Evolutionary conservation across 768 basidiomycete genomes (phyloP).

Genomic region (Coprinopsis sp.): DNA sequence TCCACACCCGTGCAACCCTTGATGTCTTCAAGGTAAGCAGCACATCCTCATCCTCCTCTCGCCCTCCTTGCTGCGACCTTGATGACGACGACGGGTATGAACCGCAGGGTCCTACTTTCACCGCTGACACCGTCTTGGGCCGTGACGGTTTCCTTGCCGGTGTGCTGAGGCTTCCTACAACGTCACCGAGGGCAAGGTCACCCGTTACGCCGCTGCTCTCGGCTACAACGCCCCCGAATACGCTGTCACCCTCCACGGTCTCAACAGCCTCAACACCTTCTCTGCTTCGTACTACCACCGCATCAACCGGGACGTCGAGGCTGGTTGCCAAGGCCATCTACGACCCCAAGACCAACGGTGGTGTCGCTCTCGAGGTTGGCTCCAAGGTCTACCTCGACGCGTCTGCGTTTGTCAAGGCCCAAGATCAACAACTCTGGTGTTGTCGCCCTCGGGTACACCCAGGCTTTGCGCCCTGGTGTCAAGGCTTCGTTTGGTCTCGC

Average conservation of each 20-base stretch:
- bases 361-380: conserved; percentile 91
- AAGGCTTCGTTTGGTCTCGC: conserved; percentile 92
- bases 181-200: conserved; percentile 88
- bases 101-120: conserved; percentile 98
- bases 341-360: conserved; percentile 84
- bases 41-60: conserved; percentile 4
- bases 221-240: conserved; percentile 97
- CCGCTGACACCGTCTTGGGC: conserved; percentile 90
- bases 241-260: conserved; percentile 88
- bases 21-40: conserved; percentile 87
- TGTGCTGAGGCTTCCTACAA: conserved; percentile 96
- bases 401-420: conserved; percentile 91
- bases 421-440: conserved; percentile 98
- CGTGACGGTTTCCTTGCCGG: conserved; percentile 97
- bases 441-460: conserved; percentile 80
- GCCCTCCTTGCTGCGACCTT: background rate
- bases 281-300: conserved; percentile 98
- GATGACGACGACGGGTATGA: too few relatives aligned
- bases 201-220: conserved; percentile 85
- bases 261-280: conserved; percentile 92
- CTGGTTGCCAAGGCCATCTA: conserved; percentile 95
- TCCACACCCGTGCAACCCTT: conserved; percentile 86
- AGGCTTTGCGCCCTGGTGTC: conserved; percentile 89
- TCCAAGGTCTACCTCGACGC: conserved; percentile 88
- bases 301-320: conserved; percentile 86